Evolutionary conservation across 176 grass and related monocot species (phyloP).

Genomic region (Zoysia japonica): DNA sequence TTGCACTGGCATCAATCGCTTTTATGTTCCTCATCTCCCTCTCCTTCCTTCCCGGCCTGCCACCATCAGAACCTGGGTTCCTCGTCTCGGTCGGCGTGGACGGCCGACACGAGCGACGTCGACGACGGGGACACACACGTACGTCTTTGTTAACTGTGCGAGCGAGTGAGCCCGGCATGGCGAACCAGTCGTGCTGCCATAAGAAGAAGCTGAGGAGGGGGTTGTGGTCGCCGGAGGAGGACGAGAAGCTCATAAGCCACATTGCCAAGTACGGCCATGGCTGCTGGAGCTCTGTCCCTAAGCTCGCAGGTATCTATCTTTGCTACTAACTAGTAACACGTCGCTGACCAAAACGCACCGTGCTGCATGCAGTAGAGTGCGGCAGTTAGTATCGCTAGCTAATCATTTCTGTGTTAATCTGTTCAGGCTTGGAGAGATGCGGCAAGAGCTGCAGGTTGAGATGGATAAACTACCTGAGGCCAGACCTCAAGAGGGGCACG

Average conservation of each 20-base stretch:
- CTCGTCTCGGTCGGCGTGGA: background rate
- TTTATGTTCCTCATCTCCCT: conserved; percentile 39
- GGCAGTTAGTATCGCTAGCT: background rate
- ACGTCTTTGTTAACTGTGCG: background rate
- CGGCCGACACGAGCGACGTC: background rate
- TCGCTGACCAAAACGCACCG: too few species aligned
- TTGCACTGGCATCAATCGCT: background rate
- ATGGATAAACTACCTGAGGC: conserved; percentile 90
- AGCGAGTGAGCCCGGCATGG: conserved; percentile 27
- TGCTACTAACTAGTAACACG: too few species aligned
- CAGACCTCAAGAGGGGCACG: conserved; percentile 74
- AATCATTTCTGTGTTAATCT: background rate
- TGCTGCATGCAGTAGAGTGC: background rate
- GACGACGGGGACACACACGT: background rate
- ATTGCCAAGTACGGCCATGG: conserved; percentile 72
- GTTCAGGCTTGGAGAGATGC: conserved; percentile 67
- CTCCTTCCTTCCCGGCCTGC: background rate
- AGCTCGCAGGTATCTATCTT: conserved; percentile 49
- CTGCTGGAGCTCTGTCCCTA: conserved; percentile 77
- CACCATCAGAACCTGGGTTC: background rate
- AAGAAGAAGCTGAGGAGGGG: conserved; percentile 79
- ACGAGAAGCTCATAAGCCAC: conserved; percentile 77
- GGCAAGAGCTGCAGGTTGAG: conserved; percentile 83
- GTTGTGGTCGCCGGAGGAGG: conserved; percentile 76
- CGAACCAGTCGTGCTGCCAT: conserved; percentile 63